Conservation (phyloP, 192 early-diverging fungal genomes). For the Spizellomyces punctatus region DNA sequence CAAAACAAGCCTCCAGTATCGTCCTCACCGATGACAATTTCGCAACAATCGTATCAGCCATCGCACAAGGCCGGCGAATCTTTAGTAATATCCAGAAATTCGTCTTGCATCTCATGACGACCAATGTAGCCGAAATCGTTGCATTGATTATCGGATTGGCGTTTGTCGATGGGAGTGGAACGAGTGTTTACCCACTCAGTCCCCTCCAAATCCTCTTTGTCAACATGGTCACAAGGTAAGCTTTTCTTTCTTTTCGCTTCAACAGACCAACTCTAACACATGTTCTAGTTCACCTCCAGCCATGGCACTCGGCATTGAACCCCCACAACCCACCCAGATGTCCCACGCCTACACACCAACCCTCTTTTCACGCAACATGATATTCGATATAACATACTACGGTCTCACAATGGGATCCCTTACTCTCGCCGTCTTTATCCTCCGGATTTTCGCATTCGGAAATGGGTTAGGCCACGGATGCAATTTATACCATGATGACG, state of each 20-base stretch:
- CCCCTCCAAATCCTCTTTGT: conserved; percentile 80
- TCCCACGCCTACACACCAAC: conserved; percentile 61
- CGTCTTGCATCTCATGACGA: conserved; percentile 54
- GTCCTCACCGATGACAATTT: conserved; percentile 94
- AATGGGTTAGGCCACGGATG: conserved; percentile 8
- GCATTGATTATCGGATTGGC: conserved; percentile 74
- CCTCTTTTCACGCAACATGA: conserved; percentile 66
- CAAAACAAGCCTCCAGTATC: conserved; percentile 95
- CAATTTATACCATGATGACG: conserved; percentile 51
- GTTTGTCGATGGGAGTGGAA: conserved; percentile 60
- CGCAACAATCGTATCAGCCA: conserved; percentile 82
- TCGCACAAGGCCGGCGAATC: conserved; percentile 81
- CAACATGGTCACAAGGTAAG: conserved; percentile 68
- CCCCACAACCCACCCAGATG: conserved; percentile 68
- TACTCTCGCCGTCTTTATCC: conserved; percentile 63
- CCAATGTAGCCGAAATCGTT: conserved; percentile 76
- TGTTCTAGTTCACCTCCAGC: conserved; percentile 67
- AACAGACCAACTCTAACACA: too few relatives aligned
- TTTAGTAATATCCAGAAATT: conserved; percentile 66
- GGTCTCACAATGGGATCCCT: conserved; percentile 67
- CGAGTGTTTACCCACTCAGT: conserved; percentile 74
- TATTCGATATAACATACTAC: conserved; percentile 71
- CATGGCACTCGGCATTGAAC: conserved; percentile 78
- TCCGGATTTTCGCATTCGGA: conserved; percentile 41
- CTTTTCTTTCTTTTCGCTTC: too few relatives aligned